phyloP scores from a whole-genome alignment of 1,139 yeast genomes.

The Scheffersomyces insectosa region DNA sequence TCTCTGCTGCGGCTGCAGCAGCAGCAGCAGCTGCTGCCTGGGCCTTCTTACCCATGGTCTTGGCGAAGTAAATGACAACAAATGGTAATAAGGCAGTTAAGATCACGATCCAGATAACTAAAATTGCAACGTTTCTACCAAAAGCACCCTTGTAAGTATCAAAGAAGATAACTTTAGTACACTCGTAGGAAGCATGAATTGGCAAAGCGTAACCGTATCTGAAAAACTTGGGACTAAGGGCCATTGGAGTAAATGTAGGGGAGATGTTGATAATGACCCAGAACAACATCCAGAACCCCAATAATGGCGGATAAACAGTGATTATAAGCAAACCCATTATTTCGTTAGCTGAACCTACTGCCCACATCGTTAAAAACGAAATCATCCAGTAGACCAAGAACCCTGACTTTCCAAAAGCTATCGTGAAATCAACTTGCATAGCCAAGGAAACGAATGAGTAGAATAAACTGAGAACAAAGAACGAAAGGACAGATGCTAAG shows the following conservation, averaged over 20 bases:
- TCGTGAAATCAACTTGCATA: constrained; percentile 42
- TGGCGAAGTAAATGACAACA: constrained; percentile 26
- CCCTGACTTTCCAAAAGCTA: constrained; percentile 42
- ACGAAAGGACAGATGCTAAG: constrained; percentile 29
- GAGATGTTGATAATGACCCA: constrained; percentile 43
- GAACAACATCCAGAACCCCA: constrained; percentile 46
- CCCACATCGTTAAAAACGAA: constrained; percentile 42
- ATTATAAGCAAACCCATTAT: constrained; percentile 35
- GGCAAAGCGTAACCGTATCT: constrained; percentile 43
- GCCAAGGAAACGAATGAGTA: constrained; percentile 44
- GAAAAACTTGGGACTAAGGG: constrained; percentile 32
- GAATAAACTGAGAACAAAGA: constrained; percentile 37
- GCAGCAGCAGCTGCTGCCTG: constrained; percentile 11
- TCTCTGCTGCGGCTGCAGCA: background rate
- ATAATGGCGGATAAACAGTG: constrained; percentile 34
- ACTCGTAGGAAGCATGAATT: constrained; percentile 38
- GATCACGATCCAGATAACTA: constrained; percentile 36
- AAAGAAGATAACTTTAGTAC: constrained; percentile 38
- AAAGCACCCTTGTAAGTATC: constrained; percentile 36
- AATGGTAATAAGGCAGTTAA: constrained; percentile 42
- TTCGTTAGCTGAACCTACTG: constrained; percentile 45
- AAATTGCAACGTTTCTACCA: constrained; percentile 39
- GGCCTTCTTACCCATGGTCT: constrained; percentile 27
- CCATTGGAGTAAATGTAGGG: constrained; percentile 40
- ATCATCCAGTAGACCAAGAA: constrained; percentile 49